Percentiles rank a stretch among this genome's conserved stretches.
Evolutionary conservation across 768 basidiomycete genomes (phyloP).

Genomic region (Amanita inopinata): DNA sequence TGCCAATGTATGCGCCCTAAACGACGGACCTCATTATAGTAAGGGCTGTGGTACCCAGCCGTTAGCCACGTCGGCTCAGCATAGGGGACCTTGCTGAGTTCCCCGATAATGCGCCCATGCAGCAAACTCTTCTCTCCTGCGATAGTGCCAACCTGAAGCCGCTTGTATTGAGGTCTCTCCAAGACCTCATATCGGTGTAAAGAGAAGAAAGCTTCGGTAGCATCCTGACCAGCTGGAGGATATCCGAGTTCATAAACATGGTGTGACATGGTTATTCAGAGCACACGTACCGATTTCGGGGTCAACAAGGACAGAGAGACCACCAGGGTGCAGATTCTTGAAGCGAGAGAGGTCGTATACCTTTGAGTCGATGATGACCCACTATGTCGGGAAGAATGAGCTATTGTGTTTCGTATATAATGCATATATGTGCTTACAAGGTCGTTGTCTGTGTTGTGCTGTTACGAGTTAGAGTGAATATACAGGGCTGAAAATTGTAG

Average conservation of each 20-base stretch:
- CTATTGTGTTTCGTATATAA: neutral
- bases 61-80: slow-evolving; percentile 73
- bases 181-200: slow-evolving; percentile 70
- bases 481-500: neutral
- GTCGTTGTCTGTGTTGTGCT: slow-evolving; percentile 78
- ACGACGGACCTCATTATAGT: slow-evolving; percentile 51
- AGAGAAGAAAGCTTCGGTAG: slow-evolving; percentile 70
- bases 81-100: slow-evolving; percentile 62
- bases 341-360: slow-evolving; percentile 80
- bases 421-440: slow-evolving; percentile 31
- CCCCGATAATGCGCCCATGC: slow-evolving; percentile 35
- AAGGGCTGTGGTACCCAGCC: slow-evolving; percentile 58
- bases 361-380: slow-evolving; percentile 77
- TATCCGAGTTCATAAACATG: neutral
- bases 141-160: slow-evolving; percentile 56
- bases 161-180: slow-evolving; percentile 50
- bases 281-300: slow-evolving; percentile 51
- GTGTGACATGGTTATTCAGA: neutral
- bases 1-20: neutral
- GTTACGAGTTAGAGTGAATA: slow-evolving; percentile 6
- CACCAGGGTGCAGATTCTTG: slow-evolving; percentile 75
- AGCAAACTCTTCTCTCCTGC: slow-evolving; percentile 47
- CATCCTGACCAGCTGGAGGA: slow-evolving; percentile 59
- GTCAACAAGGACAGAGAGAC: slow-evolving; percentile 61
- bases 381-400: slow-evolving; percentile 28